phyloP scores from a whole-genome alignment of 495 filamentous ascomycete genomes.

The Penicillium atrosanguineum region DNA sequence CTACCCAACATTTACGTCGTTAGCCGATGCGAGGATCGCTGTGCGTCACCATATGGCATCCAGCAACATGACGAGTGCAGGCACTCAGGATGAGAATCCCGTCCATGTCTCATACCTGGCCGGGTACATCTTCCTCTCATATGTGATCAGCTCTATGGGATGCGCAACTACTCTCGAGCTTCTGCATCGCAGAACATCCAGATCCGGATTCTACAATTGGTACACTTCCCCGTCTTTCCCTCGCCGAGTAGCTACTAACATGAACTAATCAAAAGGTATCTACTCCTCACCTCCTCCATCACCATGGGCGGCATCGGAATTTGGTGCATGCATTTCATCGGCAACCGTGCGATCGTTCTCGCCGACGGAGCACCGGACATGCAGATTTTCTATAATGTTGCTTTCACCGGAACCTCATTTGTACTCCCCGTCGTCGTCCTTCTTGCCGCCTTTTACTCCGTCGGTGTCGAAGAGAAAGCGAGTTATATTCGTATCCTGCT shows the following conservation, averaged over 20 bases:
- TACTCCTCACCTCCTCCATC: conserved; percentile 67
- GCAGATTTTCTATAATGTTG: conserved; percentile 70
- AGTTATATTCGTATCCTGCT: conserved; percentile 55
- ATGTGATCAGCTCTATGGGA: conserved; percentile 73
- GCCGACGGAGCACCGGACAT: conserved; percentile 55
- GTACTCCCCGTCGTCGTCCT: conserved; percentile 77
- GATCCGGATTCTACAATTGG: conserved; percentile 68
- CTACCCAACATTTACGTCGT: not conserved
- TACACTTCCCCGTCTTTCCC: conserved; percentile 25
- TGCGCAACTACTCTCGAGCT: conserved; percentile 77
- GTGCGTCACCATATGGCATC: conserved; percentile 1
- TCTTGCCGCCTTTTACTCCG: conserved; percentile 65
- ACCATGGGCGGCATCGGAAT: conserved; percentile 84
- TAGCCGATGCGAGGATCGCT: not conserved
- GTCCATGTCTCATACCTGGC: conserved; percentile 48
- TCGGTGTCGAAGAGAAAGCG: conserved; percentile 54
- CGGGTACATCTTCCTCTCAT: conserved; percentile 70
- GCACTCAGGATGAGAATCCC: conserved; percentile 4
- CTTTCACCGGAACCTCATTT: conserved; percentile 74
- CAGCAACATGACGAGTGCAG: conserved; percentile 22
- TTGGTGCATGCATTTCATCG: conserved; percentile 84
- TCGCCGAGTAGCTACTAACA: not conserved
- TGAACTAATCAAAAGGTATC: conserved; percentile 48
- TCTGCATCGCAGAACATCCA: conserved; percentile 70
- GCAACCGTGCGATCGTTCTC: conserved; percentile 75